Evolutionary conservation across 805 yeast genomes (phyloP), one percentile per base, ranked within the genome.

Genomic region (Sugiyamaella smithiae): DNA sequence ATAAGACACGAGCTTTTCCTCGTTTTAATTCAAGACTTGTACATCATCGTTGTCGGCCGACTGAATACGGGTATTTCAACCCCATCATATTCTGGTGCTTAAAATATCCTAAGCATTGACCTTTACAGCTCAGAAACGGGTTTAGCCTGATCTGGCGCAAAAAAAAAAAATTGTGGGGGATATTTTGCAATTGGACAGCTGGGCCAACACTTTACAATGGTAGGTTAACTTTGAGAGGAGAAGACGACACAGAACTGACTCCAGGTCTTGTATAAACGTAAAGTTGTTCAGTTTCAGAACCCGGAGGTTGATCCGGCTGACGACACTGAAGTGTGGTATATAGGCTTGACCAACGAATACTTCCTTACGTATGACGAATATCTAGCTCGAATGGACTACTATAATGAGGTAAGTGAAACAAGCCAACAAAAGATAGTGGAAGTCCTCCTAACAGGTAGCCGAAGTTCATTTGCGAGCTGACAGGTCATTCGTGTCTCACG

Each of bases 381-480:
- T 60, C 69, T 93, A 43, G 26, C 37, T 19, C 41, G 67, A 9
- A 55, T 69, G 59, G 72, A 70, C 55, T 69, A 67, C 54, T 70
- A 70, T 57, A 57, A 50, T 41, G 68, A 64, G 53, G 56, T 57
- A 43, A 14, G 55, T 17, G 17, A 6, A 23, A 7, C 12, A n/a
- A 7, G 36, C 14, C 29, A 11, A 11, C 11, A 26, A n/a, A n/a
- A n/a, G 11, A 26, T 11, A 26, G 29, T 44, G n/a, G 11, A 36
- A 19, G 7, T 17, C 9, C 16, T 25, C 17, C 33, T 40, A 40
- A 40, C 46, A 23, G n/a, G 3, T 46, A 59, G 44, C 81, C 81
- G 57, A 86, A 88, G 64, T 93, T 93, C 68, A 93, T 89, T 9
- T 93, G 98, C 70, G 99, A 93, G 67, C 85, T 91, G 43, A 88